These are phyloP conservation scores for Bisporella sp. DNA, from an alignment of 2,329 filamentous ascomycete genomes.

Conservation along the genomic window DNA sequence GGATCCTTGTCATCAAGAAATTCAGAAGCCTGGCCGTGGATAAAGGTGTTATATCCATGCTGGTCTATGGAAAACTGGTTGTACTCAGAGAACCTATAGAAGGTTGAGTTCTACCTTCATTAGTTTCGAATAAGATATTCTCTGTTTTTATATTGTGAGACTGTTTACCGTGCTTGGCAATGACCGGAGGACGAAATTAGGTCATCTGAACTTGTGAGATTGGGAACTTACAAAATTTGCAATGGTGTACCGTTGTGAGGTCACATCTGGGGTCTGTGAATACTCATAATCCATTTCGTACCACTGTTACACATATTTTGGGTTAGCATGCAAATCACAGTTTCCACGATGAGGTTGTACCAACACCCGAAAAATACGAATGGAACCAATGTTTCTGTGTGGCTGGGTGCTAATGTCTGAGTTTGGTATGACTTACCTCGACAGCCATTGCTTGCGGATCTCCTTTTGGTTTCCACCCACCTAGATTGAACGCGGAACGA, in stretches of 20 bases:
- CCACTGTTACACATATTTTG: neutral
- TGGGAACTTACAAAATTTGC: neutral
- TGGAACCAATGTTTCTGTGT: too few species aligned
- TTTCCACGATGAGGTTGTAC: too few species aligned
- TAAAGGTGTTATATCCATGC: conserved; percentile 52
- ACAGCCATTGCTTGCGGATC: conserved; percentile 50
- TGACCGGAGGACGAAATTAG: too few species aligned
- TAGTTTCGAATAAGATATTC: too few species aligned
- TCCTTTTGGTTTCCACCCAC: conserved; percentile 53
- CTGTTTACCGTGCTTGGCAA: too few species aligned
- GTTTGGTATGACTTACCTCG: conserved; percentile 44
- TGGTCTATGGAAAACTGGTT: conserved; percentile 57
- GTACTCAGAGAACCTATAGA: conserved; percentile 52
- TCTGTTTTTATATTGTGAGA: too few species aligned
- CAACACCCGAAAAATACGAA: conserved; percentile 39
- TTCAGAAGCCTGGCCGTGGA: conserved; percentile 47
- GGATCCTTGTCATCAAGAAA: conserved; percentile 50
- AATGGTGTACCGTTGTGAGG: neutral
- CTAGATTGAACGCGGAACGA: conserved; percentile 50
- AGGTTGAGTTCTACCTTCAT: conserved; percentile 47
- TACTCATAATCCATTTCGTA: neutral
- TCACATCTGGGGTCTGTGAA: neutral
- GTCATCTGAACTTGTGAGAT: too few species aligned
- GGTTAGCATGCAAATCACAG: neutral
- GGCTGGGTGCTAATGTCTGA: too few species aligned